Percentiles rank a stretch among this genome's conserved stretches.
phyloP scores from a whole-genome alignment of 495 filamentous ascomycete species.

The Amniculicola lignicola region DNA sequence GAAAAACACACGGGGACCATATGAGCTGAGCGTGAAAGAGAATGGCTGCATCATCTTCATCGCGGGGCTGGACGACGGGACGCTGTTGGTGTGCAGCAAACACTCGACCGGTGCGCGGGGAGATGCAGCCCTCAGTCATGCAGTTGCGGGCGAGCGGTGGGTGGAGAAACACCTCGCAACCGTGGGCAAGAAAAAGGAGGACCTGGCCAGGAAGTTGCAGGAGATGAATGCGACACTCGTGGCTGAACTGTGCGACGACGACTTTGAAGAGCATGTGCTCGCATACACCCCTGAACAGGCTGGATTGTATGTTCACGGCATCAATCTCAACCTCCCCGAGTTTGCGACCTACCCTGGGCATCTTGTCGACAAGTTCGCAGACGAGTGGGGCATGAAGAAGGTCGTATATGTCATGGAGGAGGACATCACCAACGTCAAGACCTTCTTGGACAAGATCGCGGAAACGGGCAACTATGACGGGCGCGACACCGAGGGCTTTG shows the following conservation, averaged over 20 bases:
- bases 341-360: conserved; percentile 79
- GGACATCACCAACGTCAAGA: conserved; percentile 65
- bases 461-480: conserved; percentile 84
- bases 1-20: conserved; percentile 75
- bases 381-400: conserved; percentile 91
- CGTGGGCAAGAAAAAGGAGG: conserved; percentile 69
- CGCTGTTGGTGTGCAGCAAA: conserved; percentile 92
- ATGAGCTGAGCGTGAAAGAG: conserved; percentile 94
- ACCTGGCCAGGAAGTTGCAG: conserved; percentile 72
- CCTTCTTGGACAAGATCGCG: conserved; percentile 76
- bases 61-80: conserved; percentile 80
- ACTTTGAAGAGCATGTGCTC: conserved; percentile 94
- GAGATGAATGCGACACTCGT: conserved; percentile 86
- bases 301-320: conserved; percentile 90
- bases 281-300: conserved; percentile 80
- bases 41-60: conserved; percentile 99
- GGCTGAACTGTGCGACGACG: conserved; percentile 94
- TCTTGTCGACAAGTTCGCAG: conserved; percentile 82
- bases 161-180: conserved; percentile 72
- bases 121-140: conserved; percentile 73
- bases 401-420: conserved; percentile 76
- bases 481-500: conserved; percentile 93
- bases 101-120: conserved; percentile 81
- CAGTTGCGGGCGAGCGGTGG: conserved; percentile 79
- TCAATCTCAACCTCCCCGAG: conserved; percentile 88